phyloP scores from a whole-genome alignment of 768 basidiomycete species.

The Auriscalpium orientale region DNA sequence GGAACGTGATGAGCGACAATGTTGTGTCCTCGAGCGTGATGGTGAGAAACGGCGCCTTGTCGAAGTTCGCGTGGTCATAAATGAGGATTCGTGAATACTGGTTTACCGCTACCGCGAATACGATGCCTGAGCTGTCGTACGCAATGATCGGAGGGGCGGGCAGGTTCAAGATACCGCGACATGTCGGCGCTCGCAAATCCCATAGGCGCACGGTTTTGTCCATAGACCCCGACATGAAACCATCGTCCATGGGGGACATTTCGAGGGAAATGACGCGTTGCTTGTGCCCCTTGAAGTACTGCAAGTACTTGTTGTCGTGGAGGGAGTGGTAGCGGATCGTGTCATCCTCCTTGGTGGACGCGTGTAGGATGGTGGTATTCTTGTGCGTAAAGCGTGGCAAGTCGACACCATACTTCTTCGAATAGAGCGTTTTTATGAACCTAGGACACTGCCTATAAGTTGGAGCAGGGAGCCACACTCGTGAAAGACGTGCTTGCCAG shows the following conservation, averaged over 20 bases:
- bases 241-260: conserved; percentile 88
- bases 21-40: conserved; percentile 80
- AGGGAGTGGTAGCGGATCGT: conserved; percentile 90
- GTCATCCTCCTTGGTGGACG: conserved; percentile 93
- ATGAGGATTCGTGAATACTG: conserved; percentile 74
- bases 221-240: conserved; percentile 90
- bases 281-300: conserved; percentile 94
- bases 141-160: conserved; percentile 73
- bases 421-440: conserved; percentile 69
- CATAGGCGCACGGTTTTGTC: conserved; percentile 95
- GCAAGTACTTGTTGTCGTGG: conserved; percentile 93
- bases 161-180: conserved; percentile 72
- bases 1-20: conserved; percentile 65
- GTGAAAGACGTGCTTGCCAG: conserved; percentile 77
- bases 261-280: conserved; percentile 84
- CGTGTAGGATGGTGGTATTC: conserved; percentile 74
- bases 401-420: conserved; percentile 96
- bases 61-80: conserved; percentile 81
- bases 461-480: conserved; percentile 14
- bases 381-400: conserved; percentile 94
- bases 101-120: conserved; percentile 85
- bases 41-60: conserved; percentile 86
- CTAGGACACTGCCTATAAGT: conserved; percentile 35
- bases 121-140: conserved; percentile 74
- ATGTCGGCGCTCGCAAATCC: conserved; percentile 79